A percentile compares a stretch with the other conserved stretches of the same genome.
These are phyloP conservation scores for Apostasia ramifera DNA, from an alignment of 106 monocot genomes.

Conservation along the genomic window DNA sequence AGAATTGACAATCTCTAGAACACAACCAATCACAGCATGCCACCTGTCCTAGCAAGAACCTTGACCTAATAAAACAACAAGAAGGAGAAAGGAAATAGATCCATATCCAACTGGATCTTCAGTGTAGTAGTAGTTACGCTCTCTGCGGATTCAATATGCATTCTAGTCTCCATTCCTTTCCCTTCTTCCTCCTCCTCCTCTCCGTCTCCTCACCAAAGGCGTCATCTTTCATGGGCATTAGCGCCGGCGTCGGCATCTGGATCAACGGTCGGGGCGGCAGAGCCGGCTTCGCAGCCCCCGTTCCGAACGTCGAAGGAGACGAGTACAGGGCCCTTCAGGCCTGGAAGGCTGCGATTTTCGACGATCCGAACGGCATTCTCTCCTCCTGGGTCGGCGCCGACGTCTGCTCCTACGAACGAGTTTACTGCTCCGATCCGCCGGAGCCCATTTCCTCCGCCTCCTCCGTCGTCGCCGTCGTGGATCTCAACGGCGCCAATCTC, in stretches of 20 bases:
- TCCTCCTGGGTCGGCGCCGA: constrained; percentile 57
- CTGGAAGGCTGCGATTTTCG: constrained; percentile 51
- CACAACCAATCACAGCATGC: no score
- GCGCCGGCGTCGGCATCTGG: constrained; percentile 39
- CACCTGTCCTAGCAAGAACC: no score
- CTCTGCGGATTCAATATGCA: no score
- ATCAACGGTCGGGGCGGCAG: constrained; percentile 10
- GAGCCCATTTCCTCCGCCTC: constrained; percentile 3
- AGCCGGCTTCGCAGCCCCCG: not conserved
- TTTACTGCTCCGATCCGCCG: constrained; percentile 67
- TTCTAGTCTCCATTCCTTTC: not conserved
- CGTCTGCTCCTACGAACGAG: constrained; percentile 75
- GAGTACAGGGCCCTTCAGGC: constrained; percentile 68
- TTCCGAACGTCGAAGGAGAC: constrained; percentile 1
- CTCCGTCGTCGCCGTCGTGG: constrained; percentile 45
- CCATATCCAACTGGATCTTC: no score
- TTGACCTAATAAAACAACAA: no score
- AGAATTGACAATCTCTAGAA: no score
- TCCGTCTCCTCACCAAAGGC: constrained; percentile 2
- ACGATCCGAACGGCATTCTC: constrained; percentile 61
- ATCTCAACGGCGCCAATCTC: constrained; percentile 69
- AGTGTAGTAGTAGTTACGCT: no score
- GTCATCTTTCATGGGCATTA: constrained; percentile 17
- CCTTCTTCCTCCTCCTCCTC: constrained; percentile 8
- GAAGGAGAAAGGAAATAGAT: no score